Base-by-base conservation (phyloP, 2,329 filamentous ascomycete genomes). In the Diaporthe australafricana region DNA sequence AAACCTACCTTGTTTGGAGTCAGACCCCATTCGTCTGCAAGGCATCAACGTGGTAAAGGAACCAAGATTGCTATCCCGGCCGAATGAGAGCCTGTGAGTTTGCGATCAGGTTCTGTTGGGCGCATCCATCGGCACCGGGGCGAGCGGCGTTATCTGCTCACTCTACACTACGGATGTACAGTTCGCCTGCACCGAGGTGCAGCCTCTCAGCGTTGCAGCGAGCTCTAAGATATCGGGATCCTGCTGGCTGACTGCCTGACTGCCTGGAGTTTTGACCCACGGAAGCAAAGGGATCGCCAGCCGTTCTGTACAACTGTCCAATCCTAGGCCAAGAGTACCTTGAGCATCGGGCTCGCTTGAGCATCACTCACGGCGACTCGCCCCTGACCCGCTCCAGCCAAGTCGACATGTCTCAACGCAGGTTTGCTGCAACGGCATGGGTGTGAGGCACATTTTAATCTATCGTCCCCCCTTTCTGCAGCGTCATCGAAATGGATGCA, bases 401-500 rank as follows among this genome's bases (percentile, higher is more conserved):
- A 35, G 62, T 40, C 47, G 65, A 35, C 71, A 35, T 65, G 63
- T 62, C 63, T 56, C 63, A 45, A 47, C 32, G 40, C 71, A 65
- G 30, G 68, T 14, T 69, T 52, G 30, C 62, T 56, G 53, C 56
- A 56, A 3, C 30, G 66, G 50, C 57, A 71, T 42, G 71, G 62
- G 53, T 52, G 40, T 57, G 65, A 73, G 63, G 72, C 72, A 71
- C 69, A 71, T 25, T 67, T 72, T 57, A 66, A 70, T 68, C 71
- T 71, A 70, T 68, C 68, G 63, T 66, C 14, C 55, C 42, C 63
- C 57, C 68, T 67, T 68, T 32, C 47, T 42, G 48, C 72, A 62
- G 69, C 72, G 65, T 73, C 72, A 71, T 72, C 62, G 71, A 70
- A 55, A 67, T 48, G 53, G 52, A 62, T 70, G 68, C 62, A 67